These are phyloP conservation scores for Davidsoniella neocaledoniae DNA, from an alignment of 2,329 filamentous ascomycete species.

Conservation along the genomic window DNA sequence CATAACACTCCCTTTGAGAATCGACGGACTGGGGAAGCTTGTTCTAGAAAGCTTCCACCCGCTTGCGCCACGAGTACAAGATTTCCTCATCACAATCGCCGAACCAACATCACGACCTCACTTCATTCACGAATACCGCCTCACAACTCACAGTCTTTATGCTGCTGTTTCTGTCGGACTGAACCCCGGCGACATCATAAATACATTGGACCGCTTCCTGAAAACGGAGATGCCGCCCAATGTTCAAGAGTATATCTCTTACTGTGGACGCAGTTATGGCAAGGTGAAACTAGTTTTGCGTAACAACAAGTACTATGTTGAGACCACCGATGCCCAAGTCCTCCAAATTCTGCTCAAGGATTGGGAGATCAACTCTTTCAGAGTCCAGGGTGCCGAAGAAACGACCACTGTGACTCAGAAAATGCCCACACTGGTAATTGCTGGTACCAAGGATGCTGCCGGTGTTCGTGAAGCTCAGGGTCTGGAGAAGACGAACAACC, in stretches of 20 bases:
- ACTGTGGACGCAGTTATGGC: slow-evolving; percentile 77
- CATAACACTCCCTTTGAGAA: slow-evolving; percentile 79
- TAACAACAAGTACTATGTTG: slow-evolving; percentile 85
- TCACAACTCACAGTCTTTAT: slow-evolving; percentile 86
- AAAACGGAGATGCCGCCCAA: slow-evolving; percentile 76
- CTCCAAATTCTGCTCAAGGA: slow-evolving; percentile 78
- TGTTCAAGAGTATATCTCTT: slow-evolving; percentile 59
- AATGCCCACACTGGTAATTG: slow-evolving; percentile 76
- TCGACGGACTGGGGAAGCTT: slow-evolving; percentile 73
- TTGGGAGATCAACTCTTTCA: slow-evolving; percentile 59
- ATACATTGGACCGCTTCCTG: slow-evolving; percentile 69
- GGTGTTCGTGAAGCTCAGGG: slow-evolving; percentile 57
- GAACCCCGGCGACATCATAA: slow-evolving; percentile 75
- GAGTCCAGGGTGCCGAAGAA: slow-evolving; percentile 54
- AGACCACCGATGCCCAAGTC: slow-evolving; percentile 76
- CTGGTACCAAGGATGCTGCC: slow-evolving; percentile 83
- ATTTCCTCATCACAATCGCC: slow-evolving; percentile 89
- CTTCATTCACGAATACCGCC: slow-evolving; percentile 82
- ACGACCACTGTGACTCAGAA: slow-evolving; percentile 71
- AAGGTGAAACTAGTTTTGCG: slow-evolving; percentile 93
- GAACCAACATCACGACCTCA: slow-evolving; percentile 82
- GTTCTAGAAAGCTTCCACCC: slow-evolving; percentile 91
- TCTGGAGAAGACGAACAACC: slow-evolving; percentile 8
- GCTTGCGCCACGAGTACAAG: slow-evolving; percentile 69
- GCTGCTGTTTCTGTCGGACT: slow-evolving; percentile 92